phyloP scores from a whole-genome alignment of 2,329 filamentous ascomycete species.

The Botrytis deweyae region DNA sequence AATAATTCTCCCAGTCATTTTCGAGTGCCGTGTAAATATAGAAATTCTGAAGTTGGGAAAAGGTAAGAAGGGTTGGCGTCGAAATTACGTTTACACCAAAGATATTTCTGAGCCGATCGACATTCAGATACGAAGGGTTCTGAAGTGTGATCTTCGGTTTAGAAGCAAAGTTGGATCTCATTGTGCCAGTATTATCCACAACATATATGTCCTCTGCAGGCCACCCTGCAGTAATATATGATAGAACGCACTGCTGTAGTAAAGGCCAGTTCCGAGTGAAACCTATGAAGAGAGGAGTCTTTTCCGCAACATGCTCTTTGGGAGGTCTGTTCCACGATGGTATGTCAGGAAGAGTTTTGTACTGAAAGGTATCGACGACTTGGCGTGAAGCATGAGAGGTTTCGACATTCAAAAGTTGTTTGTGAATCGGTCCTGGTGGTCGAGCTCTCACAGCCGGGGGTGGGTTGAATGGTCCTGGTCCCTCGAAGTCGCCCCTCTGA shows the following conservation, averaged over 20 bases:
- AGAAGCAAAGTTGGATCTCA: slow-evolving; percentile 50
- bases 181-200: slow-evolving; percentile 58
- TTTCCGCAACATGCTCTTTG: slow-evolving; percentile 41
- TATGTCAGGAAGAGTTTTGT: background rate
- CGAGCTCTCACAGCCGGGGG: slow-evolving; percentile 3
- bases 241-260: slow-evolving; percentile 54
- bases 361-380: slow-evolving; percentile 9
- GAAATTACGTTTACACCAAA: slow-evolving; percentile 53
- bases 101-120: slow-evolving; percentile 46
- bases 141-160: slow-evolving; percentile 49
- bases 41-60: slow-evolving; percentile 57
- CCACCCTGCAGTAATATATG: slow-evolving; percentile 60
- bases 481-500: background rate
- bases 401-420: background rate
- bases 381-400: background rate
- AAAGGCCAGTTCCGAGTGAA: slow-evolving; percentile 58
- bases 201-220: slow-evolving; percentile 56
- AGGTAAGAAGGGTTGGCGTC: slow-evolving; percentile 53
- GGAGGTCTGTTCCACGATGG: slow-evolving; percentile 46
- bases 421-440: slow-evolving; percentile 12
- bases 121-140: slow-evolving; percentile 57
- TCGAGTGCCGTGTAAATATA: slow-evolving; percentile 49
- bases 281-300: slow-evolving; percentile 56
- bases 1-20: slow-evolving; percentile 50
- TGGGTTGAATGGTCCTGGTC: background rate